Evolutionary conservation across 768 basidiomycete species (phyloP).

Genomic region (Phylloporus scabripes): DNA sequence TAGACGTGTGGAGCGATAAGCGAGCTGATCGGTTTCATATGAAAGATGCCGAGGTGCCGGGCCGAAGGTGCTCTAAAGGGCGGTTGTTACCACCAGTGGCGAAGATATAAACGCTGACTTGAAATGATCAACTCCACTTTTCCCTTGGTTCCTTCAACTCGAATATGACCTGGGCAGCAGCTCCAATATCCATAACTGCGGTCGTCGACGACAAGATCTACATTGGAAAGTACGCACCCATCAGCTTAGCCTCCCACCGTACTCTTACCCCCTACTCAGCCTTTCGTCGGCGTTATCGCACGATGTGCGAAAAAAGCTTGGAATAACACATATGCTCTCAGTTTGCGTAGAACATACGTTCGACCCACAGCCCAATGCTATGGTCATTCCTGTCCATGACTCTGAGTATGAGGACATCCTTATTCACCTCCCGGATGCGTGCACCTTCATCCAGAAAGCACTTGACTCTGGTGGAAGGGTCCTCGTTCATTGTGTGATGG

Average conservation of each 20-base stretch:
- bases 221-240: constrained; percentile 32
- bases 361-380: constrained; percentile 33
- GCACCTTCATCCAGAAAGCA: constrained; percentile 58
- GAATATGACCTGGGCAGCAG: constrained; percentile 27
- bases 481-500: constrained; percentile 71
- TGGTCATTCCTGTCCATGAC: constrained; percentile 37
- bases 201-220: constrained; percentile 31
- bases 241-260: not conserved
- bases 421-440: constrained; percentile 55
- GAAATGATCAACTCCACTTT: constrained; percentile 11
- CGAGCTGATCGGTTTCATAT: not conserved
- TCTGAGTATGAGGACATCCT: constrained; percentile 53
- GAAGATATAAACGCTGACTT: constrained; percentile 17
- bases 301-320: constrained; percentile 27
- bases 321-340: constrained; percentile 52
- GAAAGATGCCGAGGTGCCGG: constrained; percentile 23
- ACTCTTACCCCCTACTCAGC: constrained; percentile 13
- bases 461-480: constrained; percentile 48
- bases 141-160: constrained; percentile 1
- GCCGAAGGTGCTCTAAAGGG: not conserved
- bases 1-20: not conserved
- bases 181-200: constrained; percentile 23
- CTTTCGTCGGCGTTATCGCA: constrained; percentile 32
- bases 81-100: not conserved
- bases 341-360: constrained; percentile 53